These are phyloP conservation scores for Talaromyces verruculosus DNA, from an alignment of 2,329 filamentous ascomycete genomes.

Conservation along the genomic window DNA sequence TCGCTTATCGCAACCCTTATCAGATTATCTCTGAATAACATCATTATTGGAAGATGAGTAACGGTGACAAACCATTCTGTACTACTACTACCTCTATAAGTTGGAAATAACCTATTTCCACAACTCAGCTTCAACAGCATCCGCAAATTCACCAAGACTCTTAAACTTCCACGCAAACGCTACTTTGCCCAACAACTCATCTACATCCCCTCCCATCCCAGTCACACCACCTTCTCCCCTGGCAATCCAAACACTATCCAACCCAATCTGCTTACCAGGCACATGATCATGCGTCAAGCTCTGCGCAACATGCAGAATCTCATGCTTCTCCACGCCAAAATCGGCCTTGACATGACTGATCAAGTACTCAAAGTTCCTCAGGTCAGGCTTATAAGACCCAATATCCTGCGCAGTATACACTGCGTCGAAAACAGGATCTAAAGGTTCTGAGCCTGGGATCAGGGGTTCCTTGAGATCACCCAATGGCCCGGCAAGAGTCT, in stretches of 20 bases:
- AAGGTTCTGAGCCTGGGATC: neutral
- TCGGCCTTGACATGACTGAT: slow-evolving; percentile 54
- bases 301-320: slow-evolving; percentile 68
- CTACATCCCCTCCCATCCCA: slow-evolving; percentile 47
- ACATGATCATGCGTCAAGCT: slow-evolving; percentile 67
- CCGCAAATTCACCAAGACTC: slow-evolving; percentile 61
- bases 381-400: slow-evolving; percentile 68
- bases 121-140: slow-evolving; percentile 36
- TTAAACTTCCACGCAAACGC: slow-evolving; percentile 59
- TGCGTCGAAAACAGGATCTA: slow-evolving; percentile 55
- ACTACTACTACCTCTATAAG: neutral
- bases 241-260: slow-evolving; percentile 66
- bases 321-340: slow-evolving; percentile 56
- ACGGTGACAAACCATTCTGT: neutral
- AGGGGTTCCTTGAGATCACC: slow-evolving; percentile 42
- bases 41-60: neutral
- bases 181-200: slow-evolving; percentile 44
- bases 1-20: neutral
- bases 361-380: slow-evolving; percentile 65
- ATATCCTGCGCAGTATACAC: slow-evolving; percentile 71
- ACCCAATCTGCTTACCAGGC: slow-evolving; percentile 60
- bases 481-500: slow-evolving; percentile 52
- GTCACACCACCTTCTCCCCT: slow-evolving; percentile 41
- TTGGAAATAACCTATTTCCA: neutral
- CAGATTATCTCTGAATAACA: neutral